Base-by-base conservation (phyloP, 2,329 filamentous ascomycete species). In the Leptographium galeiforme region DNA sequence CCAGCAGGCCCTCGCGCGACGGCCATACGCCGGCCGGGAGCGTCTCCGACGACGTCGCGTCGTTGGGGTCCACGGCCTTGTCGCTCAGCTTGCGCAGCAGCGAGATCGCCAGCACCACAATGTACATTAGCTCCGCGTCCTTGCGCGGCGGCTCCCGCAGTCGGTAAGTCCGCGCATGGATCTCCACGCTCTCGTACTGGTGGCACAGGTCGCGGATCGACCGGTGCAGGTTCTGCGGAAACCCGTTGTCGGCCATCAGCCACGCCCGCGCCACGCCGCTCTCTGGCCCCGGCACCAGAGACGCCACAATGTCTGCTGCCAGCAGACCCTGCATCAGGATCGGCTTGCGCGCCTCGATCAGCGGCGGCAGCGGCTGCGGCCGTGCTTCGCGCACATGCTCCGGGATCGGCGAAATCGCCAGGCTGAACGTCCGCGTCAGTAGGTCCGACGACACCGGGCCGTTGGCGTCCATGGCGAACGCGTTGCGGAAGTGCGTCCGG, bases 281-380 rank as follows among this genome's bases (percentile, higher is more conserved):
- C 59, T 94, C 89, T n/a, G 80, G 58, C 1, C 61, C 62, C 2
- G 80, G 80, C 1, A 77, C 76, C 13, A 96, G 73, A 11, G 83
- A 83, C 0, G 89, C 82, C 4, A 97, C 71, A 51, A 97, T 94
- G 60, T 97, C 90, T 0, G 89, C 90, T 1, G 89, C 87, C 7
- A 97, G 75, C 61, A 97, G 79, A 1, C 89, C 90, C 68, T 98
- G 93, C 77, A 95, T 93, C 12, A 98, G 71, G 62, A 89, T 84
- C 0, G 93, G 85, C 67, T 95, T 95, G 54, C 93, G 82, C 5
- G 80, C 81, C 64, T 96, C 89, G 6, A 93, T 79, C 6, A 89
- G 76, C 0, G 82, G 78, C 1, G 85, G 69, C 32, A 84, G 66
- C 55, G 78, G 77, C 2, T 78, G 74, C 16, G 78, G 76, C 40